A percentile compares a stretch with the other conserved stretches of the same genome.
These are phyloP conservation scores for Tetrapisispora fleetii DNA, from an alignment of 805 yeast genomes.

Conservation along the genomic window DNA sequence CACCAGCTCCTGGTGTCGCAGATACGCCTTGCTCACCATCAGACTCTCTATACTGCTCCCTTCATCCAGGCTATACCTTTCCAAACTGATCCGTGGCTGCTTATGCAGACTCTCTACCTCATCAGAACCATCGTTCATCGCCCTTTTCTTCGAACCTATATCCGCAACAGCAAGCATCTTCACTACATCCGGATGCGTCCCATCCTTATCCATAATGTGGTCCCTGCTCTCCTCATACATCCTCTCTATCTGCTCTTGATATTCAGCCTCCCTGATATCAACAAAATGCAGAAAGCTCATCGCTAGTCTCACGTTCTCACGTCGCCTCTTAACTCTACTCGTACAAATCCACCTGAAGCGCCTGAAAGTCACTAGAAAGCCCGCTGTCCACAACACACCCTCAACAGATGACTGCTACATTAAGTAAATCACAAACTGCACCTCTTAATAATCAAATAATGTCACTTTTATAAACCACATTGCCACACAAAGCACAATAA, in stretches of 20 bases:
- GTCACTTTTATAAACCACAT: too few species aligned
- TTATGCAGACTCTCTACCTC: background rate
- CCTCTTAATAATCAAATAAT: too few species aligned
- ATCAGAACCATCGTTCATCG: background rate
- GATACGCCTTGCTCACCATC: conserved; percentile 20
- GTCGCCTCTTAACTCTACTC: too few species aligned
- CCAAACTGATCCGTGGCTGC: background rate
- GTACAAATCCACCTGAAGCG: too few species aligned
- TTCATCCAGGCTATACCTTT: background rate
- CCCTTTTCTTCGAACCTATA: background rate
- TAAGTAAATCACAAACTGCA: too few species aligned
- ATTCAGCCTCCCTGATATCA: background rate
- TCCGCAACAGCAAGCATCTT: background rate
- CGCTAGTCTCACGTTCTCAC: background rate
- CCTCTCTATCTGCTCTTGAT: background rate
- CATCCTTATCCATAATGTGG: background rate
- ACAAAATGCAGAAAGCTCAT: conserved; percentile 1
- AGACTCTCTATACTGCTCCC: conserved; percentile 12
- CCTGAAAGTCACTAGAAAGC: too few species aligned
- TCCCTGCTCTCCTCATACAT: background rate
- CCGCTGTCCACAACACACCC: too few species aligned
- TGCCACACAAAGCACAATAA: too few species aligned
- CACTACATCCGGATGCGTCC: conserved; percentile 1
- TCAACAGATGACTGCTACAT: too few species aligned
- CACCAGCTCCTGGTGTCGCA: conserved; percentile 30